Evolutionary conservation across 768 basidiomycete species (phyloP), one percentile per base, ranked within the genome.

Genomic region (Suillus americanus): DNA sequence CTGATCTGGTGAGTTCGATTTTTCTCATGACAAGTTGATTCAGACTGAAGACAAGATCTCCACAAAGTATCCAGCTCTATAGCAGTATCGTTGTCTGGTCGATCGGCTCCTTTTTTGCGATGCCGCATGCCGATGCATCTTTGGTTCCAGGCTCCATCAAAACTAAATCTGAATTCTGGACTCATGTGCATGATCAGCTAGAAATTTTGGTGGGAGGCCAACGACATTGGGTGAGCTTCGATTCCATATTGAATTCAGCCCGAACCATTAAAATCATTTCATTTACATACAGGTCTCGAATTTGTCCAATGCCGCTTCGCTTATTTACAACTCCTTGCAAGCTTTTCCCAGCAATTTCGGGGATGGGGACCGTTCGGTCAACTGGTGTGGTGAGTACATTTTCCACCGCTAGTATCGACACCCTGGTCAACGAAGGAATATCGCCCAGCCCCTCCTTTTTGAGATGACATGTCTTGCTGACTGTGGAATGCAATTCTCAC

Each of bases 71-170:
- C 12, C 25, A 41, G 14, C 56, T 40, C 25, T 41, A 40, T 25
- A 4, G 40, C 28, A 20, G 18, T 59, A 20, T 30, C 20, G 10
- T 10, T 25, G 28, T 41, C 10, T 41, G 38, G 6, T 3, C 13
- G 5, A 59, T 59, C 13, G 28, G 7, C 12, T 20, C 38, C 18
- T 35, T 35, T 35, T 53, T 33, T 56, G 3, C 18, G 46, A 94
- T 94, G 93, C 89, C 88, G 23, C 94, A 95, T 79, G 92, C 94
- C 64, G 94, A 95, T 72, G 81, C 88, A 13, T 88, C 90, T 1
- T 75, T 88, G 18, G 81, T 96, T 7, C 93, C 92, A n/a, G 68
- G 78, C 25, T 82, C 76, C 79, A 86, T 97, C 65, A 82, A 81
- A 61, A 86, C 87, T 30, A 97, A 95, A 74, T 41, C 80, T 9